A percentile compares a stretch with the other conserved stretches of the same genome.
Evolutionary conservation across 768 basidiomycete species (phyloP).

Genomic region (Boletus speciosus): DNA sequence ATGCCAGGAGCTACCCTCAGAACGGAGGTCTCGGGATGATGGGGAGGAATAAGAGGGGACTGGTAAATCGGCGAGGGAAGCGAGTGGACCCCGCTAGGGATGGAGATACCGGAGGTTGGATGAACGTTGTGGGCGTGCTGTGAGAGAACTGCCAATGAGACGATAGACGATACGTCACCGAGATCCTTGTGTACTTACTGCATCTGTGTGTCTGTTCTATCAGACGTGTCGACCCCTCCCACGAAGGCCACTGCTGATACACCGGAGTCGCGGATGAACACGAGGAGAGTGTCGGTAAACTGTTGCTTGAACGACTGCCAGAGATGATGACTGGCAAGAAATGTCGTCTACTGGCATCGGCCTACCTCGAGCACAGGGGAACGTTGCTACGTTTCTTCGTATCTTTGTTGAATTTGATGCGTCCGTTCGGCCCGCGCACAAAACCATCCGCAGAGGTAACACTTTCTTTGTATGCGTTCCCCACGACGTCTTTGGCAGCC

Average conservation of each 20-base stretch:
- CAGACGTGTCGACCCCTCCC: slow-evolving; percentile 71
- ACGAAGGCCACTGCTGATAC: slow-evolving; percentile 58
- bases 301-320: slow-evolving; percentile 62
- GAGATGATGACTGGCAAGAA: background rate
- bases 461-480: slow-evolving; percentile 80
- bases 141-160: slow-evolving; percentile 2
- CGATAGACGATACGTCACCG: background rate
- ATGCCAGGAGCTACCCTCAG: slow-evolving; percentile 25
- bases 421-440: slow-evolving; percentile 77
- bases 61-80: slow-evolving; percentile 42
- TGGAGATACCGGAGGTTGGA: slow-evolving; percentile 44
- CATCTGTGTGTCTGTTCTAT: slow-evolving; percentile 77
- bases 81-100: slow-evolving; percentile 44
- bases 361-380: slow-evolving; percentile 75
- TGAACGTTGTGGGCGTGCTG: slow-evolving; percentile 66
- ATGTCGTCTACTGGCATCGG: background rate
- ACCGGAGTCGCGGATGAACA: slow-evolving; percentile 51
- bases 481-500: slow-evolving; percentile 53
- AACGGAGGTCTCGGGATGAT: slow-evolving; percentile 33
- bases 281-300: slow-evolving; percentile 54
- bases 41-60: slow-evolving; percentile 56
- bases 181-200: slow-evolving; percentile 42
- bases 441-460: slow-evolving; percentile 88
- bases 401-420: slow-evolving; percentile 93
- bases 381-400: slow-evolving; percentile 90